Base-by-base conservation (phyloP, 139 green algal genomes). In the Tetradesmus obliquus region DNA sequence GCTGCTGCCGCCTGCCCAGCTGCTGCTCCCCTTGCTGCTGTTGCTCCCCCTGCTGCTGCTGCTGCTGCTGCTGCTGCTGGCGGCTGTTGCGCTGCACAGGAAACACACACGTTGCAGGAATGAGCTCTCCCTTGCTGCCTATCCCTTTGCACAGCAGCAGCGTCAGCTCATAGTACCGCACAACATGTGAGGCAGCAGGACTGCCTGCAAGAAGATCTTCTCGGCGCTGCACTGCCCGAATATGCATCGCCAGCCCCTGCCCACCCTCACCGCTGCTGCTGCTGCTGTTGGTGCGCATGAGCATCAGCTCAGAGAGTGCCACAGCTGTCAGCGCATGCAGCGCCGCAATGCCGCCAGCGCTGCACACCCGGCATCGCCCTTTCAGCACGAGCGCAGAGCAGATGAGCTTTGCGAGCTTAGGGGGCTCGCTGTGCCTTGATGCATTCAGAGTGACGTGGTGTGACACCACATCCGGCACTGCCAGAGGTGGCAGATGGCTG, bases 271-370 rank as follows among this genome's bases (percentile, higher is more conserved):
- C 66, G 3, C 66, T 13, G 15, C 66, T 5, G 66, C 17, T 24
- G 17, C 66, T 24, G 66, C 66, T 24, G 66, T 9, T 76, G 76
- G n/a, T 82, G 76, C 76, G 76, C n/a, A 53, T 82, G n/a, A 90
- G 69, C 71, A 90, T 5, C 7, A 69, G 24, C 51, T 90, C 71
- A 13, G 86, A 32, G 0, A 71, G 5, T 17, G 71, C 71, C 3
- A 90, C 86, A n/a, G 86, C 86, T 5, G 69, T 69, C 53, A 83
- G 24, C 8, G 86, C 86, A 71, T 90, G 55, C 20, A 84, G 54
- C 9, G 86, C 86, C 2, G 86, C 69, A 3, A 90, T 54, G 71
- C 86, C 86, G 1, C 86, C 86, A 0, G 86, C 86, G 10, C 55
- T 90, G 5, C 7, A 9, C 20, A 90, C 55, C 51, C 86, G 72